Percentiles rank a stretch among this genome's conserved stretches.
phyloP scores from a whole-genome alignment of 2,329 filamentous ascomycete genomes.

The Arthrobotrys sphaeroides region DNA sequence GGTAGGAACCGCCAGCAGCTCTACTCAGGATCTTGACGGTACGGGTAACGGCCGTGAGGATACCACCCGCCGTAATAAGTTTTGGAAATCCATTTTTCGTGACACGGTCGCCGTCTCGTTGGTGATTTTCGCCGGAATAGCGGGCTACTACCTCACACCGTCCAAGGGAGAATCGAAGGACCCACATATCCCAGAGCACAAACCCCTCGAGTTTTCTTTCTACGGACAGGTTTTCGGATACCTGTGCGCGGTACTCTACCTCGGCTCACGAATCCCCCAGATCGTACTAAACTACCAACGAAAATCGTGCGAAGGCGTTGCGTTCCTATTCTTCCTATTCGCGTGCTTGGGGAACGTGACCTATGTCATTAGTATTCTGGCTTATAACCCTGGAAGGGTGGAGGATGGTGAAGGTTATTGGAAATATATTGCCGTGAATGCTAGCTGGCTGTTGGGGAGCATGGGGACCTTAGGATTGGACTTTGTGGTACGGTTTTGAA shows the following conservation, averaged over 20 bases:
- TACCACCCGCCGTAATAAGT: not conserved
- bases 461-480: constrained; percentile 87
- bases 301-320: constrained; percentile 92
- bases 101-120: constrained; percentile 80
- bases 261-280: constrained; percentile 88
- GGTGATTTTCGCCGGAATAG: constrained; percentile 81
- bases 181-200: constrained; percentile 62
- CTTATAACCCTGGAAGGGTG: constrained; percentile 78
- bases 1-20: constrained; percentile 65
- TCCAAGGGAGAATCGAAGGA: constrained; percentile 58
- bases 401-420: constrained; percentile 67
- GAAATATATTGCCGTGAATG: constrained; percentile 85
- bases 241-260: constrained; percentile 86
- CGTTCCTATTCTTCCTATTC: constrained; percentile 94
- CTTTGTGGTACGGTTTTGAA: constrained; percentile 63
- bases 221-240: constrained; percentile 93
- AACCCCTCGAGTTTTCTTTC: constrained; percentile 72
- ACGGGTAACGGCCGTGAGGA: constrained; percentile 60
- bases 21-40: constrained; percentile 57
- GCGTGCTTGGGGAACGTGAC: constrained; percentile 95
- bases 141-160: constrained; percentile 83
- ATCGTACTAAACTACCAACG: constrained; percentile 89
- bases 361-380: constrained; percentile 90
- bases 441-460: constrained; percentile 89
- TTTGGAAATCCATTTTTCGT: constrained; percentile 69